Evolutionary conservation across 495 filamentous ascomycete species (phyloP), one percentile per base, ranked within the genome.

Genomic region (Neurospora sp.): DNA sequence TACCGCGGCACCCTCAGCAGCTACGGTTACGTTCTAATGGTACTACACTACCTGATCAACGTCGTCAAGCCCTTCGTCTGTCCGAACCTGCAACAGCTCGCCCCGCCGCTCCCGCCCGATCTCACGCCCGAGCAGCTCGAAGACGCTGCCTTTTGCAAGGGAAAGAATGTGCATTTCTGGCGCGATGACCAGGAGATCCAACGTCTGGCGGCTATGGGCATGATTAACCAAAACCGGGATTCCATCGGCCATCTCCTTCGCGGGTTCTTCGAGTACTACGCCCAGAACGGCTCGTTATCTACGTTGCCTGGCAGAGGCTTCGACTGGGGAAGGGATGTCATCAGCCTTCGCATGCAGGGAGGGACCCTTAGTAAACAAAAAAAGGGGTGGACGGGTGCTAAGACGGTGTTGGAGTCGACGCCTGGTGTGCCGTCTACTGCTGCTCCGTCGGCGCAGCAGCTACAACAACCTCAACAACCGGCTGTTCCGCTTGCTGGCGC

Each of bases 21-120:
- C 71, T 96, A 96, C 78, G 93, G 93, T 68, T 96, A 94, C 80
- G 92, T 93, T n/a, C 83, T 96, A 8, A 94, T 96, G 92, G 90
- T 93, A n/a, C 82, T 96, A n/a, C 93, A 96, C 78, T 96, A 94
- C 75, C 89, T 96, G 39, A 85, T 93, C 73, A 95, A 96, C 76
- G 77, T 96, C 70, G 91, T 88, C 16, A 81, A 87, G 41, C 93
- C 93, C 5, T 91, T 92, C 44, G 89, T 96, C n/a, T 86, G 90
- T 59, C 91, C 90, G 0, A 96, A 96, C 77, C 84, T 96, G 10
- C 93, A 96, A 78, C 76, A 83, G 7, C 78, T 87, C 11, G 82
- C 83, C n/a, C 82, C 81, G n/a, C 79, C 83, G 14, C 80, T 81
- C 7, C 80, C 79, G 39, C 79, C 81, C 5, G 75, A 81, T 71